A percentile compares a stretch with the other conserved stretches of the same genome.
phyloP scores from a whole-genome alignment of 1,284 basidiomycete genomes.

The Meira nashicola region DNA sequence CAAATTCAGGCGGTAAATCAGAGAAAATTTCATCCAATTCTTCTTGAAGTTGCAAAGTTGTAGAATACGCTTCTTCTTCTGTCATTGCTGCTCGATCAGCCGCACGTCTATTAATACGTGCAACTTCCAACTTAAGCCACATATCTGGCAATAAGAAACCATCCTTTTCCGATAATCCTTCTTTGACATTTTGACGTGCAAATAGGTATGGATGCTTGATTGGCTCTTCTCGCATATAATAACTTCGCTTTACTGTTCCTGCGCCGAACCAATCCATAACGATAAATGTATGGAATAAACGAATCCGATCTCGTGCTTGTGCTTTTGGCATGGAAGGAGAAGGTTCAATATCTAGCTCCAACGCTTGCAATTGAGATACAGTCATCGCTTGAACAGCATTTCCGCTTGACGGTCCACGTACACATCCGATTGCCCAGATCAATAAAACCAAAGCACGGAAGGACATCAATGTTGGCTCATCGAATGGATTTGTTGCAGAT shows the following conservation, averaged over 20 bases:
- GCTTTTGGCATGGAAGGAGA: conserved; percentile 23
- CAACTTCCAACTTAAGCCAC: conserved; percentile 20
- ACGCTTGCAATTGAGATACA: conserved; percentile 29
- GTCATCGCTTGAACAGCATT: conserved; percentile 24
- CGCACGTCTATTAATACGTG: conserved; percentile 24
- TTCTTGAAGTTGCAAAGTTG: conserved; percentile 33
- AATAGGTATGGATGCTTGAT: conserved; percentile 18
- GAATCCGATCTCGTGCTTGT: conserved; percentile 32
- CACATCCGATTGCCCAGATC: conserved; percentile 19
- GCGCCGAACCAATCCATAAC: conserved; percentile 27
- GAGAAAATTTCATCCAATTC: conserved; percentile 30
- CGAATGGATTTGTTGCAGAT: conserved; percentile 31
- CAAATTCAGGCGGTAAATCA: conserved; percentile 21
- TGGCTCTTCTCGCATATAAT: conserved; percentile 6
- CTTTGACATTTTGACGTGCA: conserved; percentile 5
- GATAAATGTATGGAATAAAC: conserved; percentile 28
- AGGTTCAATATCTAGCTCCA: conserved; percentile 39
- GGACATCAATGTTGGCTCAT: conserved; percentile 36
- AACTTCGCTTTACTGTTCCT: conserved; percentile 13
- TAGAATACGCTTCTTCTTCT: conserved; percentile 29
- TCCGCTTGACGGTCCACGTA: conserved; percentile 32
- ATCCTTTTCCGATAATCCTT: neutral
- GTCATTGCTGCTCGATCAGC: conserved; percentile 29
- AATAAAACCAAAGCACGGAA: conserved; percentile 27
- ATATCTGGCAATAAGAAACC: neutral